Conservation (phyloP, 148 eudicot species). For the Diospyros kaki region DNA sequence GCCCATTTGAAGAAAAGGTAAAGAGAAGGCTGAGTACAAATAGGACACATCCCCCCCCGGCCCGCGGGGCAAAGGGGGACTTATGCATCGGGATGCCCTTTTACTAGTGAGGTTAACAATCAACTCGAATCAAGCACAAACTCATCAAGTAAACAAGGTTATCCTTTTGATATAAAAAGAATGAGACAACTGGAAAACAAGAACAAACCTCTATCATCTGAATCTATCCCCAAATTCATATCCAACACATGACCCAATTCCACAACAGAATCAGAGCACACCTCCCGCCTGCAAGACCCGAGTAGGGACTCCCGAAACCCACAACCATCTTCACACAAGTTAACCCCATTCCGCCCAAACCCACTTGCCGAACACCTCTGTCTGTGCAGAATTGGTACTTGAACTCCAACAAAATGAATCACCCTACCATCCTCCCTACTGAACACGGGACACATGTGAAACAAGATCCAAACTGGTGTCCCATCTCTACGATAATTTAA, state of each 20-base stretch:
- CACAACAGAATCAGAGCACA: conserved; percentile 35
- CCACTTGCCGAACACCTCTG: conserved; percentile 31
- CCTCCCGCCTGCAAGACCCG: conserved; percentile 70
- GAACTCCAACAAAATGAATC: conserved; percentile 73
- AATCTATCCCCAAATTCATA: conserved; percentile 27
- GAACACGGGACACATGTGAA: conserved; percentile 78
- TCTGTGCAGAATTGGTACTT: conserved; percentile 65
- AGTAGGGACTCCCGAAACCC: conserved; percentile 30
- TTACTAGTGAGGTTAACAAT: too few species aligned
- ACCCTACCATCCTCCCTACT: conserved; percentile 70
- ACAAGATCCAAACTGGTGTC: conserved; percentile 89
- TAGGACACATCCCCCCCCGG: background rate
- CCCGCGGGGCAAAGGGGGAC: too few species aligned
- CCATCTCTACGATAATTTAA: conserved; percentile 85
- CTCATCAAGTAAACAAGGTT: background rate
- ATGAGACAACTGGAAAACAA: background rate
- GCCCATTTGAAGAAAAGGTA: too few species aligned
- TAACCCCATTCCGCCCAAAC: conserved; percentile 28
- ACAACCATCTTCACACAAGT: conserved; percentile 33
- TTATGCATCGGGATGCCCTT: too few species aligned
- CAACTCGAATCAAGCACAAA: background rate
- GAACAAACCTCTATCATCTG: conserved; percentile 47
- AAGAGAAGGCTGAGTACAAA: too few species aligned
- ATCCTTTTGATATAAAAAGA: background rate
- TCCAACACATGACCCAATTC: conserved; percentile 26